Conservation (phyloP, 2,329 filamentous ascomycete genomes). For the Bipolaris zeicola region DNA sequence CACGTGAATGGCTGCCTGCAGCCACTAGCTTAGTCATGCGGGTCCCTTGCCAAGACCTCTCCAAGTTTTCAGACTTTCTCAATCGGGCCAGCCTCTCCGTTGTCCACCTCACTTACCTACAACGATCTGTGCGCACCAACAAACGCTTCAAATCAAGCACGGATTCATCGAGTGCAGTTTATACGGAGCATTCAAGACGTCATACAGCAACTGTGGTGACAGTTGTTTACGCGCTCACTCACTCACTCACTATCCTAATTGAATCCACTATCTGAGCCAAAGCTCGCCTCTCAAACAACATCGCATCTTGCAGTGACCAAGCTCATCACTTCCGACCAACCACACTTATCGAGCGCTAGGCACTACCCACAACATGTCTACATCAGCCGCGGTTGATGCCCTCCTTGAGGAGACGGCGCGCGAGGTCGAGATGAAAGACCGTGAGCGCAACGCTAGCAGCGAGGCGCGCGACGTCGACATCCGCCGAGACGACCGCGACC, state of each 20-base stretch:
- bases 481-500: constrained; percentile 41
- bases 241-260: constrained; percentile 28
- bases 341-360: constrained; percentile 37
- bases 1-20: constrained; percentile 1
- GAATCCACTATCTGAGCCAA: constrained; percentile 26
- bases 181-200: constrained; percentile 19
- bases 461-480: constrained; percentile 39
- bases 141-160: constrained; percentile 22
- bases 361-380: constrained; percentile 24
- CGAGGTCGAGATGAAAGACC: constrained; percentile 27
- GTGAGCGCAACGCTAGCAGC: constrained; percentile 22
- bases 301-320: constrained; percentile 32
- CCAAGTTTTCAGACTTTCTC: constrained; percentile 11
- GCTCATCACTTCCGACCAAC: constrained; percentile 25
- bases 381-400: constrained; percentile 80
- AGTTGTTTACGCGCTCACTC: constrained; percentile 16
- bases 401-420: constrained; percentile 70
- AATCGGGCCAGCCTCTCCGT: constrained; percentile 6
- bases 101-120: constrained; percentile 16
- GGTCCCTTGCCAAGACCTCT: constrained; percentile 12
- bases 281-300: constrained; percentile 25
- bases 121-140: constrained; percentile 19
- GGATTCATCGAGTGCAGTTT: constrained; percentile 18
- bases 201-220: constrained; percentile 17
- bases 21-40: background rate